A percentile compares a stretch with the other conserved stretches of the same genome.
phyloP scores from a whole-genome alignment of 2,329 filamentous ascomycete species.

The Cladobotryum mycophilum region DNA sequence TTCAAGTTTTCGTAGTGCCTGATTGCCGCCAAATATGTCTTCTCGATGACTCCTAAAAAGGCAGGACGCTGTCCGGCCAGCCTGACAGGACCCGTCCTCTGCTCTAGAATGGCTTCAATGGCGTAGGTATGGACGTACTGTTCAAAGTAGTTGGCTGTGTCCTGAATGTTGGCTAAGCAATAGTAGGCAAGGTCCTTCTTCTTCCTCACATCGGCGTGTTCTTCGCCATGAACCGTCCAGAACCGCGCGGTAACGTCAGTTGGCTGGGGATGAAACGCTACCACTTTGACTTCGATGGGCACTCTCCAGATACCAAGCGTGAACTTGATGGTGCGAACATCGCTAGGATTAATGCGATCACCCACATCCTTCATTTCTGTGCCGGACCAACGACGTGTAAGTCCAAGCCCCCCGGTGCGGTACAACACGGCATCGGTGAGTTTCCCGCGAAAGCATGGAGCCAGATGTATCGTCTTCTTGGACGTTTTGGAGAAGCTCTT shows the following conservation, averaged over 20 bases:
- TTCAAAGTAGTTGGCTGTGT: constrained; percentile 28
- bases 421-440: constrained; percentile 35
- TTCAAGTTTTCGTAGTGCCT: constrained; percentile 17
- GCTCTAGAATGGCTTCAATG: constrained; percentile 22
- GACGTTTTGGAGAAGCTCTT: constrained; percentile 31
- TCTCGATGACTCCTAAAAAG: constrained; percentile 14
- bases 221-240: constrained; percentile 27
- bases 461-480: constrained; percentile 41
- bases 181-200: constrained; percentile 31
- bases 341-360: constrained; percentile 23
- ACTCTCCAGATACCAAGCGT: constrained; percentile 30
- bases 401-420: constrained; percentile 36
- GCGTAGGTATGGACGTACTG: constrained; percentile 30
- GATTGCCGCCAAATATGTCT: constrained; percentile 18
- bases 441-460: constrained; percentile 39
- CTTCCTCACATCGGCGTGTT: constrained; percentile 20
- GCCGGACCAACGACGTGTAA: constrained; percentile 39
- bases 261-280: constrained; percentile 31
- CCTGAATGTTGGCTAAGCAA: constrained; percentile 33
- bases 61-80: neutral
- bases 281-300: constrained; percentile 34
- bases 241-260: constrained; percentile 34
- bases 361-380: constrained; percentile 35
- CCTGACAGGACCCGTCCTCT: constrained; percentile 3
- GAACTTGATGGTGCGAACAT: constrained; percentile 31